Conservation (phyloP, 805 yeast genomes). For the Ogataea pignaliae region DNA sequence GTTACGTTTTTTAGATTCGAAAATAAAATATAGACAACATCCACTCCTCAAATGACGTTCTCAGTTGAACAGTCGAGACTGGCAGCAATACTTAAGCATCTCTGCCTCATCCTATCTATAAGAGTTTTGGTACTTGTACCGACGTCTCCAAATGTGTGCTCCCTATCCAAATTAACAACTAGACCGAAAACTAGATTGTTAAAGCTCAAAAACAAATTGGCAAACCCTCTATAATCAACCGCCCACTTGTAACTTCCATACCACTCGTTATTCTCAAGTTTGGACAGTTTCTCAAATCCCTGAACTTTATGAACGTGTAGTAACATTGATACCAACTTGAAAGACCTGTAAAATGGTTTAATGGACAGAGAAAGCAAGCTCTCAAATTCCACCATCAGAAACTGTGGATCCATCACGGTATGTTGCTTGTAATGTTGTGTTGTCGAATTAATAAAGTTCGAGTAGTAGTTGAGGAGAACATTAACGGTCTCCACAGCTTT, state of each 20-base stretch:
- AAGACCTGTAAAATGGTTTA: background rate
- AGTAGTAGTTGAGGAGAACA: background rate
- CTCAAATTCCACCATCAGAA: background rate
- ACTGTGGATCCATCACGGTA: background rate
- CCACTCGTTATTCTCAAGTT: background rate
- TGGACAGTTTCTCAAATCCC: background rate
- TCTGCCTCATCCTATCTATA: no score
- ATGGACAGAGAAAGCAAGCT: background rate
- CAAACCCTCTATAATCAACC: background rate
- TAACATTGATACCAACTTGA: background rate
- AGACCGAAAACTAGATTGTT: background rate
- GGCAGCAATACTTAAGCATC: no score
- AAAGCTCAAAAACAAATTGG: background rate
- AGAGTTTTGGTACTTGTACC: no score
- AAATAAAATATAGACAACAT: no score
- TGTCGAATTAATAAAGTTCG: background rate
- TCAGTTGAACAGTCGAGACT: no score
- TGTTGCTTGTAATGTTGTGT: background rate
- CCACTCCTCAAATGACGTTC: no score
- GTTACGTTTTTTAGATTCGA: no score
- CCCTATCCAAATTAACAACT: background rate
- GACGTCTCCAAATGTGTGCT: no score
- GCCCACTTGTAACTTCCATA: background rate
- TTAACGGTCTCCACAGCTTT: background rate
- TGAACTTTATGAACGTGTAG: background rate